phyloP scores from a whole-genome alignment of 371 early-diverging fungal species.

The Lichtheimia ramosa region DNA sequence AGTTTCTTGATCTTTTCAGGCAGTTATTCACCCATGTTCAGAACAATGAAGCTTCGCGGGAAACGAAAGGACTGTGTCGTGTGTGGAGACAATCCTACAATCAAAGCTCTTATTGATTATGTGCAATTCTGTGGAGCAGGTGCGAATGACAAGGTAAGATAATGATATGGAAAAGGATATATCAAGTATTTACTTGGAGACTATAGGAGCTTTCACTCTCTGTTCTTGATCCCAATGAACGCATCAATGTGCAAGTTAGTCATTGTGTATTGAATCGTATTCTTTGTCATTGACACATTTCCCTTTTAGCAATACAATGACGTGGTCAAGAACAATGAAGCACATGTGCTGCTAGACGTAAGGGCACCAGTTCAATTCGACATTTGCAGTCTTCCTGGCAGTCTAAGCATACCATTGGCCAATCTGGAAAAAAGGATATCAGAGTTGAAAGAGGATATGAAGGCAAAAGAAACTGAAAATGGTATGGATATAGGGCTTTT shows the following conservation, averaged over 20 bases:
- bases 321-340: slow-evolving; percentile 13
- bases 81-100: slow-evolving; percentile 85
- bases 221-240: slow-evolving; percentile 25
- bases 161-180: background rate
- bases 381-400: slow-evolving; percentile 75
- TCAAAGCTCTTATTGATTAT: slow-evolving; percentile 82
- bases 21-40: slow-evolving; percentile 69
- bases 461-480: slow-evolving; percentile 23
- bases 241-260: slow-evolving; percentile 29
- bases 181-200: background rate
- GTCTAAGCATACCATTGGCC: slow-evolving; percentile 59
- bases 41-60: slow-evolving; percentile 76
- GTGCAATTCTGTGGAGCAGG: slow-evolving; percentile 85
- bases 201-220: slow-evolving; percentile 13
- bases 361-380: slow-evolving; percentile 81
- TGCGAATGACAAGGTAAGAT: slow-evolving; percentile 71
- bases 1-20: slow-evolving; percentile 83
- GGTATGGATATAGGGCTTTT: slow-evolving; percentile 24
- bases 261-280: background rate
- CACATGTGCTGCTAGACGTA: slow-evolving; percentile 87
- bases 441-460: slow-evolving; percentile 30
- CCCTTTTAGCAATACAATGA: background rate
- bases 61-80: slow-evolving; percentile 74
- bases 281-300: background rate
- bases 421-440: slow-evolving; percentile 42